Percentiles rank a stretch among this genome's conserved stretches.
Conservation (phyloP, 176 grass and related monocot genomes). For the Puccinellia tenuiflora region DNA sequence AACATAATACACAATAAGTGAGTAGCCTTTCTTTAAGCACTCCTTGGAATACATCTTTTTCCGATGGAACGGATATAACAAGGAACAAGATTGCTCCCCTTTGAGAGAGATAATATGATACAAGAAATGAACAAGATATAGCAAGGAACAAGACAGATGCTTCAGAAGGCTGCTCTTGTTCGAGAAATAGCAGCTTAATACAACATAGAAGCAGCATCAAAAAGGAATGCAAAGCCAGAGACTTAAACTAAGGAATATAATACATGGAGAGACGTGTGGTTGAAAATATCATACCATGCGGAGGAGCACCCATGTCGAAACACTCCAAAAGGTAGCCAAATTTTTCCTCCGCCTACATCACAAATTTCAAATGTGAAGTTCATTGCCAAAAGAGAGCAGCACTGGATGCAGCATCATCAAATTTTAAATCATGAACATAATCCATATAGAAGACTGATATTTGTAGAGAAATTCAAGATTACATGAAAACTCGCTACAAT, state of each 20-base stretch:
- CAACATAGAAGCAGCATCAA: background rate
- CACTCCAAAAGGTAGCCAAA: constrained; percentile 94
- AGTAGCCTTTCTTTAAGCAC: background rate
- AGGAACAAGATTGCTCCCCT: background rate
- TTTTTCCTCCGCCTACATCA: constrained; percentile 80
- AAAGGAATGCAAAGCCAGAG: background rate
- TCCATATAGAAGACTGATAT: background rate
- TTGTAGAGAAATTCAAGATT: background rate
- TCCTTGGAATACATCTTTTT: background rate
- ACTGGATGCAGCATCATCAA: background rate
- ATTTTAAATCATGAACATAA: background rate
- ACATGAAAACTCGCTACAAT: background rate
- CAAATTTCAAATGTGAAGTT: background rate
- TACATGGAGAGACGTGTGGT: background rate
- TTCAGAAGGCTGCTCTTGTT: background rate
- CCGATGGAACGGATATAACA: background rate
- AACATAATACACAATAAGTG: background rate
- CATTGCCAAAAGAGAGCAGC: background rate
- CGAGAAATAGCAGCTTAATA: background rate
- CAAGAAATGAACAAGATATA: background rate
- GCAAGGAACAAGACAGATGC: background rate
- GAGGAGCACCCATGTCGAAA: constrained; percentile 92
- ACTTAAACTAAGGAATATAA: background rate
- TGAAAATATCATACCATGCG: constrained; percentile 60
- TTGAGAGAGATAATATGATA: background rate